A percentile compares a stretch with the other conserved stretches of the same genome.
phyloP scores from a whole-genome alignment of 495 filamentous ascomycete genomes.

The Rostrohypoxylon terebratum region DNA sequence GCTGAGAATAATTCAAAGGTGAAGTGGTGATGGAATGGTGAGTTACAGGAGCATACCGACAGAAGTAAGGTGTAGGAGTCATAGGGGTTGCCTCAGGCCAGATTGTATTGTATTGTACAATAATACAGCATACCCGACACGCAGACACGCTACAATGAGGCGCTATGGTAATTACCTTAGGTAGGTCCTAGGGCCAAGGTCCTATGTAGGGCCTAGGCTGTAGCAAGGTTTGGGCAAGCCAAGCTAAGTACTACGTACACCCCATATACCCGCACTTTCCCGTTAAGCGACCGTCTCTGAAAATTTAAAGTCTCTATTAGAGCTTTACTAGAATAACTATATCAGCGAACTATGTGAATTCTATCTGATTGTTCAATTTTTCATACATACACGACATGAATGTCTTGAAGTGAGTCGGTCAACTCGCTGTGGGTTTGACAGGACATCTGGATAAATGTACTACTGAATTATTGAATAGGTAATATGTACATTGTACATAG shows the following conservation, averaged over 20 bases:
- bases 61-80: background rate
- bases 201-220: too few species aligned
- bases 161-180: background rate
- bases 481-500: background rate
- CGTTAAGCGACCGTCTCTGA: background rate
- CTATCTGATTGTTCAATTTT: background rate
- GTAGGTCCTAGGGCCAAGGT: too few species aligned
- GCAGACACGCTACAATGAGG: background rate
- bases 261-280: background rate
- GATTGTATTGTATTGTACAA: too few species aligned
- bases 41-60: constrained; percentile 2
- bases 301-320: background rate
- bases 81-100: constrained; percentile 10
- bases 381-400: background rate
- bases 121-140: background rate
- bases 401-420: background rate
- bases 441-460: background rate
- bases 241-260: too few species aligned
- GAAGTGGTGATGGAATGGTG: constrained; percentile 33
- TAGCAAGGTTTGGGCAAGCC: background rate
- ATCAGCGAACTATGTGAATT: background rate
- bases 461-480: too few species aligned
- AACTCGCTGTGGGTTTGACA: background rate
- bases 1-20: constrained; percentile 16
- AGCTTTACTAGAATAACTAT: background rate